Evolutionary conservation across 352 stramenopile genomes (phyloP), one percentile per base, ranked within the genome.

Genomic region (Globisporangium camurandrum): DNA sequence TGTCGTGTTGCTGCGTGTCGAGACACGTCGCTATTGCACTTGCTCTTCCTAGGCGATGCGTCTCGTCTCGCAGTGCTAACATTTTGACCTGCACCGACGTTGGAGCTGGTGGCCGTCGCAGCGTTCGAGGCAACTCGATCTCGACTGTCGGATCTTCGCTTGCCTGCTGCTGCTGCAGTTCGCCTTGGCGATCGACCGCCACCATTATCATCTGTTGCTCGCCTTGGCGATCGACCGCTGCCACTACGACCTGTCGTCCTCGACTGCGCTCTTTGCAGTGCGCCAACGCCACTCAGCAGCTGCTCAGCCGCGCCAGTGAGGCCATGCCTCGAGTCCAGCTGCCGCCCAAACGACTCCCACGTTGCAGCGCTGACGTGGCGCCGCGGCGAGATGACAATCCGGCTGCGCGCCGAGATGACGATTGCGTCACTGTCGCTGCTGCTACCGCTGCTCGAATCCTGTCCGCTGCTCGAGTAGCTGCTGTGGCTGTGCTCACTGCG

Each of bases 381-480:
- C 2, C 66, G 54, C 11, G 75, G 75, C 12, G 75, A 86, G 63
- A 86, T 78, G 38, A 86, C 54, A 46, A 83, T 80, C 27, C 65
- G 57, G 44, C 71, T 84, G 56, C 62, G 75, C 27, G 71, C 72
- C 36, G 69, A 74, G 48, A 84, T 83, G 49, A 84, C 60, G 30
- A 84, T 70, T 46, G 74, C 64, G 42, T 81, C 64, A 19, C 75
- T 66, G 22, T 73, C 59, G 3, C 55, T 67, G 24, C n/a, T n/a
- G n/a, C n/a, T n/a, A n/a, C 59, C 40, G 24, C 44, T 47, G 24
- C 24, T 11, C 7, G 48, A 28, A 41, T 39, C 33, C 10, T 39
- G n/a, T n/a, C n/a, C 33, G 33, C 16, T 31, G 8, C 23, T 22
- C n/a, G 38, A 37, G 37, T 22, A 19, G 24, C 40, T 27, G 40